phyloP scores from a whole-genome alignment of 2,329 filamentous ascomycete genomes.

The Aulographum hederae region DNA sequence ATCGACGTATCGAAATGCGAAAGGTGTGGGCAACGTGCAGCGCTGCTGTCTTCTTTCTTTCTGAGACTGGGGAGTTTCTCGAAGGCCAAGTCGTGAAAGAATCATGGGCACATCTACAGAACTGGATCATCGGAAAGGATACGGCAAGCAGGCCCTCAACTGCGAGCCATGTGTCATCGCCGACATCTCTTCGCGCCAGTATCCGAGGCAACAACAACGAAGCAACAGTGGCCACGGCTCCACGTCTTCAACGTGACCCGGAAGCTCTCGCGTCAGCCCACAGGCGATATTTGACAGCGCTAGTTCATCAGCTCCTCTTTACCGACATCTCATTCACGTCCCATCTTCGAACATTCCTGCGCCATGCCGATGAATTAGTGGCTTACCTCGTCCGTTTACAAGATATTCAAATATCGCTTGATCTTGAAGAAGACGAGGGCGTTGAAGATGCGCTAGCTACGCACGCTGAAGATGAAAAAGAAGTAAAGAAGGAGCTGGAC shows the following conservation, averaged over 20 bases:
- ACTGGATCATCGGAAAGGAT: conserved; percentile 40
- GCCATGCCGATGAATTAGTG: conserved; percentile 64
- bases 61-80: conserved; percentile 72
- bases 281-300: conserved; percentile 50
- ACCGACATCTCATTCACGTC: conserved; percentile 45
- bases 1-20: conserved; percentile 50
- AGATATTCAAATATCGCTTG: conserved; percentile 55
- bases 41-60: conserved; percentile 74
- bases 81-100: conserved; percentile 75
- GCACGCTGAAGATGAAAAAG: conserved; percentile 50
- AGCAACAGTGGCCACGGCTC: background rate
- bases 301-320: conserved; percentile 49
- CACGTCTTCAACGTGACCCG: conserved; percentile 47
- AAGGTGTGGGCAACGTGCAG: conserved; percentile 81
- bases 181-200: too few species aligned
- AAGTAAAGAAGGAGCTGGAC: conserved; percentile 46
- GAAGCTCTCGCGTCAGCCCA: conserved; percentile 72
- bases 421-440: conserved; percentile 67
- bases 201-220: background rate
- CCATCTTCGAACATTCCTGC: conserved; percentile 46
- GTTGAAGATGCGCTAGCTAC: conserved; percentile 39
- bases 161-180: too few species aligned
- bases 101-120: conserved; percentile 62
- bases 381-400: conserved; percentile 61
- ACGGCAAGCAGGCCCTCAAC: background rate